Conservation (phyloP, 1,139 yeast genomes). For the Martiniozyma asiatica region DNA sequence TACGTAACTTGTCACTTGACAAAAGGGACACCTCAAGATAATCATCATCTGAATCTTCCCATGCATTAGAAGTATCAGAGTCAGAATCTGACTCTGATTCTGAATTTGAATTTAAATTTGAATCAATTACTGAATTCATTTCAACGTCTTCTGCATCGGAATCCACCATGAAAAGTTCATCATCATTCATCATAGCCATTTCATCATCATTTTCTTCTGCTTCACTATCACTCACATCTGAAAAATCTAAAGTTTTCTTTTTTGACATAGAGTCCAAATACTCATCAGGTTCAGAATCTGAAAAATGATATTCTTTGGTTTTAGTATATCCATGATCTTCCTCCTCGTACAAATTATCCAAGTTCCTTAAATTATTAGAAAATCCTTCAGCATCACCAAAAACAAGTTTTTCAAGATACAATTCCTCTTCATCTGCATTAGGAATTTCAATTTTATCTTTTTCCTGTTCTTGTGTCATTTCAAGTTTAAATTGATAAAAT, state of each 20-base stretch:
- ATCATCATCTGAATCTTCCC: constrained; percentile 94
- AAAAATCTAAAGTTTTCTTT: constrained; percentile 23
- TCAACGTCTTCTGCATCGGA: constrained; percentile 29
- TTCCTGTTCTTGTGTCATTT: no score
- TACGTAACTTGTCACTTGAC: constrained; percentile 50
- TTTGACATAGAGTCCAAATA: constrained; percentile 14
- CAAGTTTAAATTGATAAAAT: no score
- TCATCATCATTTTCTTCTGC: constrained; percentile 23
- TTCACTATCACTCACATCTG: constrained; percentile 22
- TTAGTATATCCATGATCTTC: constrained; percentile 17
- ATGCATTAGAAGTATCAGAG: constrained; percentile 34
- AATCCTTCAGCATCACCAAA: constrained; percentile 85
- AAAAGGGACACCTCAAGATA: constrained; percentile 48
- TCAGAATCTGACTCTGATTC: constrained; percentile 21
- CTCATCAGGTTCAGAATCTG: constrained; percentile 22
- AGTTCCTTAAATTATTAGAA: constrained; percentile 48
- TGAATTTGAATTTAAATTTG: constrained; percentile 22
- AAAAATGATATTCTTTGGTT: constrained; percentile 13
- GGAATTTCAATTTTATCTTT: constrained; percentile 23
- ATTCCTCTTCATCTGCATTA: constrained; percentile 76
- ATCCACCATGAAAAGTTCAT: constrained; percentile 54
- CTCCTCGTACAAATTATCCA: constrained; percentile 43
- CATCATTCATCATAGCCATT: constrained; percentile 37
- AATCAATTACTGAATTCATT: constrained; percentile 31
- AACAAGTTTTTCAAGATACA: constrained; percentile 66